phyloP scores from a whole-genome alignment of 2,329 filamentous ascomycete genomes.

The Colletotrichum tropicale region DNA sequence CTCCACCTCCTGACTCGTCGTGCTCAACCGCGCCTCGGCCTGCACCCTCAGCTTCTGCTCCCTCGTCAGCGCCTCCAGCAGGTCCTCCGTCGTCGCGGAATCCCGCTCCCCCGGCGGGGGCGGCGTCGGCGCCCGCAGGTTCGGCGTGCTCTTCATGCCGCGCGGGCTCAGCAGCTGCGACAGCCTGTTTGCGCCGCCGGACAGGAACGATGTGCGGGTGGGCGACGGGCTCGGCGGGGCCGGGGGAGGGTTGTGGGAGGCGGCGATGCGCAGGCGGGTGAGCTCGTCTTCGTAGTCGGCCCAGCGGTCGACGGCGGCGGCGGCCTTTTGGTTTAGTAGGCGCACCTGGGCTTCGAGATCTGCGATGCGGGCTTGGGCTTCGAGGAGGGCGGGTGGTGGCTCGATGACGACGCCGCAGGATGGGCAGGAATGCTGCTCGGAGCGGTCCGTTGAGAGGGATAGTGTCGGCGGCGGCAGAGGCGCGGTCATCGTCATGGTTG shows the following conservation, averaged over 20 bases:
- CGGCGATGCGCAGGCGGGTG: constrained; percentile 53
- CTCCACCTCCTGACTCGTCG: constrained; percentile 76
- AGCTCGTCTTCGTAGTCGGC: constrained; percentile 85
- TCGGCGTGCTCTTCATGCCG: constrained; percentile 49
- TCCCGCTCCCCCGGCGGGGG: constrained; percentile 24
- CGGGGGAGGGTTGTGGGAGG: constrained; percentile 24
- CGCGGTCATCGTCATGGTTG: constrained; percentile 23
- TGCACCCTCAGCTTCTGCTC: constrained; percentile 71
- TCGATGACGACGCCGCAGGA: constrained; percentile 51
- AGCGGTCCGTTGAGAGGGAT: constrained; percentile 21
- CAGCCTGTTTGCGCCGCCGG: constrained; percentile 45
- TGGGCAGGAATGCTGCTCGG: constrained; percentile 46
- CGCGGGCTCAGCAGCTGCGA: constrained; percentile 46
- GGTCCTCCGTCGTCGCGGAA: constrained; percentile 45
- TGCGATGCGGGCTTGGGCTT: constrained; percentile 64
- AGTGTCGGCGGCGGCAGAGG: constrained; percentile 18
- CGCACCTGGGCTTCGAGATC: constrained; percentile 76
- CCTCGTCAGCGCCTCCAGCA: constrained; percentile 67
- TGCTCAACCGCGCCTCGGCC: constrained; percentile 71
- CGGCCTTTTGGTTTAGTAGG: constrained; percentile 73
- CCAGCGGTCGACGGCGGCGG: constrained; percentile 67
- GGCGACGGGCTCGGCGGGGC: constrained; percentile 32
- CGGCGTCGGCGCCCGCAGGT: constrained; percentile 30
- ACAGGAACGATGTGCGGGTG: constrained; percentile 49
- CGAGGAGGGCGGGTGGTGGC: constrained; percentile 48